Conservation (phyloP, 1,139 yeast genomes). For the Yamadazyma oceani region DNA sequence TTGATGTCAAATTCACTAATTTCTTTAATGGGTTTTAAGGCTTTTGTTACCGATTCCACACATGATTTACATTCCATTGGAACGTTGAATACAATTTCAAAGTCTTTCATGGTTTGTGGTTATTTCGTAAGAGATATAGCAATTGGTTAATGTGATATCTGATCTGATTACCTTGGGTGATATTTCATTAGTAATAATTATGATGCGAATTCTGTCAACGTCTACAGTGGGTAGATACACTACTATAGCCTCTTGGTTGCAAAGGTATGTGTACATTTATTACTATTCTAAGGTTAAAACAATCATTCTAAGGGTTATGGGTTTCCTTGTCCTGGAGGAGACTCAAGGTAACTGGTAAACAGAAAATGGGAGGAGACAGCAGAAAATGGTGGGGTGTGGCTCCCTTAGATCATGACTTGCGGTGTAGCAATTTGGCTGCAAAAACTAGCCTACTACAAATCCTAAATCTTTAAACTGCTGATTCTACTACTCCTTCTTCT, state of each 20-base stretch:
- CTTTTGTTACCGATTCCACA: conserved; percentile 56
- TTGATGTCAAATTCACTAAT: conserved; percentile 53
- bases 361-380: too few species aligned
- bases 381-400: too few species aligned
- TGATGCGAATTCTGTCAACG: not conserved
- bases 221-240: too few species aligned
- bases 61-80: conserved; percentile 75
- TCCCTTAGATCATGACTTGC: too few species aligned
- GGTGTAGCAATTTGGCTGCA: too few species aligned
- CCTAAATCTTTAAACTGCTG: conserved; percentile 38
- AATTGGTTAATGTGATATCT: not conserved
- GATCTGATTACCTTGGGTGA: too few species aligned
- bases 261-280: too few species aligned
- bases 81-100: conserved; percentile 72
- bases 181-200: not conserved
- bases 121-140: not conserved
- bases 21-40: conserved; percentile 49
- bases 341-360: too few species aligned
- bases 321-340: too few species aligned
- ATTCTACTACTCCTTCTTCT: conserved; percentile 43
- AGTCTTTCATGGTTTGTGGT: conserved; percentile 19
- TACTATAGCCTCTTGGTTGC: too few species aligned
- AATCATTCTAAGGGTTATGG: too few species aligned
- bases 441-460: not conserved
- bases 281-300: too few species aligned